Conservation (phyloP, 106 monocot genomes). For the Allium sativum region DNA sequence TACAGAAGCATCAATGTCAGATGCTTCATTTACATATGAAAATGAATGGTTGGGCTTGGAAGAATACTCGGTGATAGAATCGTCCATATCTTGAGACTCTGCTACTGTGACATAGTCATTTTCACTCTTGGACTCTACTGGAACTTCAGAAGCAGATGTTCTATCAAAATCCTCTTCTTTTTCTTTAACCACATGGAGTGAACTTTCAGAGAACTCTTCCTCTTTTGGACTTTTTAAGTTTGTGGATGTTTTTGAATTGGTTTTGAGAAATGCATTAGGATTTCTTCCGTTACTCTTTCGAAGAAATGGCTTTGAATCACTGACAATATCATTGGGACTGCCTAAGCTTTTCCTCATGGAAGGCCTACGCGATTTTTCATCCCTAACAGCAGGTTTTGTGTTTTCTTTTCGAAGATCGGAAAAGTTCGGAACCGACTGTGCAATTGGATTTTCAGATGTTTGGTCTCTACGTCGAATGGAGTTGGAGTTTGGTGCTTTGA, state of each 20-base stretch:
- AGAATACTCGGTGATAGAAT: constrained; percentile 13
- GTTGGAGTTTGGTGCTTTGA: constrained; percentile 28
- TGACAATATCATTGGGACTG: constrained; percentile 26
- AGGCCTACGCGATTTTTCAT: constrained; percentile 41
- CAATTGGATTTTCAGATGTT: constrained; percentile 44
- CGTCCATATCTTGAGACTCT: constrained; percentile 18
- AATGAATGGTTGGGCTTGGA: constrained; percentile 30
- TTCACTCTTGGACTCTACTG: constrained; percentile 43
- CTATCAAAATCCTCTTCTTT: constrained; percentile 41
- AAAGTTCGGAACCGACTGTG: constrained; percentile 68
- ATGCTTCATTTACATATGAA: constrained; percentile 57
- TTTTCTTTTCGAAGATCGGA: constrained; percentile 71
- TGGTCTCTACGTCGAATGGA: constrained; percentile 24
- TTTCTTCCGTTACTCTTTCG: constrained; percentile 36
- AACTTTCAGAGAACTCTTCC: constrained; percentile 26
- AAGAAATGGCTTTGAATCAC: constrained; percentile 28
- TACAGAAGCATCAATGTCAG: constrained; percentile 51
- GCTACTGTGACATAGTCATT: constrained; percentile 32
- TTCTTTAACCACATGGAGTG: constrained; percentile 23
- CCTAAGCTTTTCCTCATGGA: constrained; percentile 43
- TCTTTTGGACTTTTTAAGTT: constrained; percentile 14
- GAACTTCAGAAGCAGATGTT: constrained; percentile 25
- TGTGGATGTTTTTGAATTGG: constrained; percentile 13
- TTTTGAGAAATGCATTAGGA: constrained; percentile 18
- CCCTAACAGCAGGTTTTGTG: constrained; percentile 46